Base-by-base conservation (phyloP, 169 alveolate species). In the Cryptosporidium bovis region DNA sequence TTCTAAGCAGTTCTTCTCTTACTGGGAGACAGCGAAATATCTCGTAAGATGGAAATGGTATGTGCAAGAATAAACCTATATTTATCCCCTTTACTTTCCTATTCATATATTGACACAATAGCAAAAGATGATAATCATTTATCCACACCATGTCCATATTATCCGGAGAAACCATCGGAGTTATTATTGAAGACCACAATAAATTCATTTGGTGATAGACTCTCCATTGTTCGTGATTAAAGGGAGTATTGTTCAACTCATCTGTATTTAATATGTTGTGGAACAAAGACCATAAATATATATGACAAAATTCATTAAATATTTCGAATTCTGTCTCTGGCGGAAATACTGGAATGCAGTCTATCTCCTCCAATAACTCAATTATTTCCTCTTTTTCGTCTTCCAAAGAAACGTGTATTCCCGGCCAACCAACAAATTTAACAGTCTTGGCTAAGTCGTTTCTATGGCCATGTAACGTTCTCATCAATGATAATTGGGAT, bases 11-110 rank as follows among this genome's bases (percentile, higher is more conserved):
- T 65, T 96, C 98, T 58, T 93, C 97, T 65, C 99, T 84, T 77
- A 93, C 96, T 3, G 98, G 96, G 53, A 95, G 91, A 53, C 95
- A 93, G 62, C 96, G 85, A 71, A 93, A 97, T 24, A 97, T 82
- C 66, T 95, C 98, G 69, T 89, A 83, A 2, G 98, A 92, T 16
- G 99, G 99, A 84, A 97, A 97, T 40, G 98, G 97, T 20, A 96
- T 93, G 91, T 97, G 99, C 82, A 97, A 90, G 89, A 95, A 97
- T 62, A 96, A 64, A 18, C 98, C 99, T 34, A 97, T 93, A 65
- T 94, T 93, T 0, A 96, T 92, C 33, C 94, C 94, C 20, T 62
- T 65, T 53, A 90, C 91, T 65, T 90, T 91, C 66, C 95, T 91
- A 31, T 95, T 92, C 58, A 93, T 64, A 69, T 90, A 94, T 34